A percentile compares a stretch with the other conserved stretches of the same genome.
Conservation (phyloP, 352 stramenopile species). For the Globisporangium irregulare region DNA sequence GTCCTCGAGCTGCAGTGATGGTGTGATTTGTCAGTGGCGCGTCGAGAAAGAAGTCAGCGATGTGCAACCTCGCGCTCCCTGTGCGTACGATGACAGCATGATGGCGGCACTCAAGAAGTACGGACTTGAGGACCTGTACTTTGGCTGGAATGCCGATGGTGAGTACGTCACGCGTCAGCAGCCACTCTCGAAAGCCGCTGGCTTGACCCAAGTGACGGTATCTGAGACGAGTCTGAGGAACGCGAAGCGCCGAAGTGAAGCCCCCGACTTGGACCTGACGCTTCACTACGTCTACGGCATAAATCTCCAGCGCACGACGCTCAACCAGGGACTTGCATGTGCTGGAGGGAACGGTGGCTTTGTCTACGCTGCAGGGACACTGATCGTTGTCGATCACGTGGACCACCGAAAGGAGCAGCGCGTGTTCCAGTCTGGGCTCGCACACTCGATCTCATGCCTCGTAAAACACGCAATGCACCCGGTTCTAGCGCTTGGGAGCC, state of each 20-base stretch:
- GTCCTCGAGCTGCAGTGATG: constrained; percentile 38
- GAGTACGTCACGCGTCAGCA: constrained; percentile 3
- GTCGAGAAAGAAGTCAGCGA: constrained; percentile 49
- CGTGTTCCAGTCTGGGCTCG: constrained; percentile 38
- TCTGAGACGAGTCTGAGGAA: constrained; percentile 22
- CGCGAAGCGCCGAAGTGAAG: constrained; percentile 33
- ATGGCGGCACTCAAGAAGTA: constrained; percentile 20
- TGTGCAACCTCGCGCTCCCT: constrained; percentile 34
- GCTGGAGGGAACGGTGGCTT: constrained; percentile 26
- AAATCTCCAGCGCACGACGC: constrained; percentile 34
- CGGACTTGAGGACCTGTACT: constrained; percentile 47
- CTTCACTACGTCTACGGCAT: constrained; percentile 44
- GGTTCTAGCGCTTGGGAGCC: constrained; percentile 40
- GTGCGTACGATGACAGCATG: constrained; percentile 23
- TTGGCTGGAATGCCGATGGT: constrained; percentile 15
- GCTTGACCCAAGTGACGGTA: constrained; percentile 6
- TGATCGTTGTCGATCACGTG: constrained; percentile 43
- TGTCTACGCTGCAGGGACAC: constrained; percentile 42
- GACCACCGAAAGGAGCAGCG: constrained; percentile 29
- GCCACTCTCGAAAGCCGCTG: background rate
- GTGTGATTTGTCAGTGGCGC: constrained; percentile 69
- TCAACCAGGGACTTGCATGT: constrained; percentile 45
- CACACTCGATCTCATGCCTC: constrained; percentile 43
- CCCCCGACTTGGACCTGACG: constrained; percentile 58
- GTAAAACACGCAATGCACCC: constrained; percentile 45